phyloP scores from a whole-genome alignment of 257 asterid species.

The Echium plantagineum region DNA sequence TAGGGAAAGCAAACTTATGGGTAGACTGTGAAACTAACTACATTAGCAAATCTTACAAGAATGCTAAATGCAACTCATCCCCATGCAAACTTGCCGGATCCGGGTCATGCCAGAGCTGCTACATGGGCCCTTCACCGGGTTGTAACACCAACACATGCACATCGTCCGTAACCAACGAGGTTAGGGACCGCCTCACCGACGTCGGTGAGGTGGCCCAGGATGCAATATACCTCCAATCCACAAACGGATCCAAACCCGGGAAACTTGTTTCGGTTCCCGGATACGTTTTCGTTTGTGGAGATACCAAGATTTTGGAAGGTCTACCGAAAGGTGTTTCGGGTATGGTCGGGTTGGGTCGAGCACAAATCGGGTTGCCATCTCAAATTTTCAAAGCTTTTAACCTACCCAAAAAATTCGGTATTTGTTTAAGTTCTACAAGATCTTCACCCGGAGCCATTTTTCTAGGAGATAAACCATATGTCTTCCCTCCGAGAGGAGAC shows the following conservation, averaged over 20 bases:
- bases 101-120: conserved; percentile 14
- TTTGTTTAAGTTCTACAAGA: conserved; percentile 11
- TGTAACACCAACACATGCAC: conserved; percentile 28
- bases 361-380: conserved; percentile 19
- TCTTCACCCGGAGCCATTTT: conserved; percentile 7
- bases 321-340: conserved; percentile 20
- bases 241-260: conserved; percentile 27
- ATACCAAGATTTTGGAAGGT: conserved; percentile 13
- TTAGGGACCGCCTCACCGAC: neutral
- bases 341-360: conserved; percentile 27
- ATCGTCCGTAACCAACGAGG: conserved; percentile 12
- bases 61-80: conserved; percentile 26
- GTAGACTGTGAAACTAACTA: conserved; percentile 25
- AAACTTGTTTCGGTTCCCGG: conserved; percentile 12
- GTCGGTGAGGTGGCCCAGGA: conserved; percentile 28
- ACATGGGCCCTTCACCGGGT: conserved; percentile 18
- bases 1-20: conserved; percentile 30
- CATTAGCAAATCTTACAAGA: conserved; percentile 22
- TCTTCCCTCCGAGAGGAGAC: conserved; percentile 1
- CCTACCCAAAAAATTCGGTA: conserved; percentile 8
- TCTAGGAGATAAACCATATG: conserved; percentile 9
- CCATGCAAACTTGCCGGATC: conserved; percentile 22
- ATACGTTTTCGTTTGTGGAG: conserved; percentile 23
- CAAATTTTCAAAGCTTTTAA: conserved; percentile 11
- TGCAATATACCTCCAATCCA: conserved; percentile 17